Evolutionary conservation across 495 filamentous ascomycete genomes (phyloP).

Genomic region (Aspergillus hancockii): DNA sequence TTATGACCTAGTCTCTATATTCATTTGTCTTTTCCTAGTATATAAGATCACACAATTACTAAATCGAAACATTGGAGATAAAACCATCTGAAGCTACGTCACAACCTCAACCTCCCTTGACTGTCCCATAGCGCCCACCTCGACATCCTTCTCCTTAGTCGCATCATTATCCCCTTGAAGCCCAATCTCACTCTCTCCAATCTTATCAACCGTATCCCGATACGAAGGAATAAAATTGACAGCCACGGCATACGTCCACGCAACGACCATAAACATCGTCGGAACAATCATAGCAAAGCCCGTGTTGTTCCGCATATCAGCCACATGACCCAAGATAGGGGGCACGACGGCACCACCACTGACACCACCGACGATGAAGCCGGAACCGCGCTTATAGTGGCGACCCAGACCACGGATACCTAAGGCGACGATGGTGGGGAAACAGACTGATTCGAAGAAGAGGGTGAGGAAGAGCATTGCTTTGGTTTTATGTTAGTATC

Average conservation of each 20-base stretch:
- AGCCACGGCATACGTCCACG: slow-evolving; percentile 57
- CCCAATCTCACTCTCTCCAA: slow-evolving; percentile 55
- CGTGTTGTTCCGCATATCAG: slow-evolving; percentile 49
- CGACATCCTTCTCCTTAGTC: slow-evolving; percentile 25
- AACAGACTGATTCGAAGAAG: slow-evolving; percentile 64
- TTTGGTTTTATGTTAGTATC: slow-evolving; percentile 3
- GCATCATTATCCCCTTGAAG: slow-evolving; percentile 26
- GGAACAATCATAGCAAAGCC: slow-evolving; percentile 59
- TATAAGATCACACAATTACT: no score
- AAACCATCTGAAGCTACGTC: background rate
- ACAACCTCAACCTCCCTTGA: slow-evolving; percentile 11
- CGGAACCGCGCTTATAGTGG: slow-evolving; percentile 59
- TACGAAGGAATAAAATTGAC: slow-evolving; percentile 68
- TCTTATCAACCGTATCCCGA: slow-evolving; percentile 58
- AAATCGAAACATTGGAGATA: background rate
- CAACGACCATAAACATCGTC: slow-evolving; percentile 54
- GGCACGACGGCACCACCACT: slow-evolving; percentile 57
- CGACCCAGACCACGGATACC: slow-evolving; percentile 60
- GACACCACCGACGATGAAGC: slow-evolving; percentile 59
- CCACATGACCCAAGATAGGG: slow-evolving; percentile 49
- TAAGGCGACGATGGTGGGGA: slow-evolving; percentile 64
- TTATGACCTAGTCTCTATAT: background rate
- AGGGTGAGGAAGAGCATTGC: slow-evolving; percentile 55
- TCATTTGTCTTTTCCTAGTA: background rate
- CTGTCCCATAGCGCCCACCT: slow-evolving; percentile 24